Base-by-base conservation (phyloP, 495 filamentous ascomycete species). In the Daldinia caldariorum region DNA sequence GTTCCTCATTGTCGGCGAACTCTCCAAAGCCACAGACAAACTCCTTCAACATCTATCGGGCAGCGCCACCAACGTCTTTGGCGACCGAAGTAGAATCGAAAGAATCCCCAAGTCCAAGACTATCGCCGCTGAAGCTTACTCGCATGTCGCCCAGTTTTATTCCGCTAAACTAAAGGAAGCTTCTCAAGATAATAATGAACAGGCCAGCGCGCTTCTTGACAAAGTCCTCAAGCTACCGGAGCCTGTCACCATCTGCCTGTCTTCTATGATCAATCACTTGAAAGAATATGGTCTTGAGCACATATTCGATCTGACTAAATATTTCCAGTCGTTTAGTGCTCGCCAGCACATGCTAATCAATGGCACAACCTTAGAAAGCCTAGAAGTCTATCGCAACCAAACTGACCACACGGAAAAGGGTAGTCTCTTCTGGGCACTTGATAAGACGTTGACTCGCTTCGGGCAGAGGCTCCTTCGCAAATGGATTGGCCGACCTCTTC, bases 341-440 rank as follows among this genome's bases (percentile, higher is more conserved):
- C 84, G 95, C 31, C 93, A 94, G 13, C 93, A 97, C 72, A 98
- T 99, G 95, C 83, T 98, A 3, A 84, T 99, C 65, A 97, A 97
- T 73, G 95, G 94, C 16, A 99, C 97, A 61, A 99, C 94, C 0
- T 75, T 99, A 38, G 93, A 94, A 13, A 97, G 92, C 73, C 83
- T 99, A 13, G 95, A 99, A 77, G 92, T 99, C 1, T 99, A 97
- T 77, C 89, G 94, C 31, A 99, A 99, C 67, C 89, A 93, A 67
- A 98, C 95, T 0, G 94, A 99, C 74, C 85, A 94, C 60, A 86
- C 87, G 0, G 87, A 89, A 49, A 96, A 92, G 71, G 95, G 96
- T 0, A 97, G 94, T 77, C 83, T 99, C 14, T 92, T 98, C 77
- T 99, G 95, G 95, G 93, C 94, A 0, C 80, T 99, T 29, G 93